Conservation (phyloP, 164 flowering plant genomes). For the Magnolia sinica region DNA sequence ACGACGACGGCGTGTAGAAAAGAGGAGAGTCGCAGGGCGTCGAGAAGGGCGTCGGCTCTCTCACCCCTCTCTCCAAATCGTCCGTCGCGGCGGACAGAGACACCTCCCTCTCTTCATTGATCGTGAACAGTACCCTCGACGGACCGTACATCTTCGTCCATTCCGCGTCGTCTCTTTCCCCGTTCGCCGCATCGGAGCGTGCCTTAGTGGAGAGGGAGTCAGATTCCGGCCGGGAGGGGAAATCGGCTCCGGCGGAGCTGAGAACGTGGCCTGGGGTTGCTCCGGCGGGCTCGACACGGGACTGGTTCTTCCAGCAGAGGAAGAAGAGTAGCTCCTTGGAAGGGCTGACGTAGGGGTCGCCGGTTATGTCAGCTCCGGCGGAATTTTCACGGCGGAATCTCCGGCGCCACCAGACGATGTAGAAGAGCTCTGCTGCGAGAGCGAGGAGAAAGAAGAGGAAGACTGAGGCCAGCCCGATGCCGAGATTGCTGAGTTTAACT, state of each 20-base stretch:
- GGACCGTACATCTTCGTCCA: conserved; percentile 30
- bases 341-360: conserved; percentile 4
- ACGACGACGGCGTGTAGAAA: conserved; percentile 45
- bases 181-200: not conserved
- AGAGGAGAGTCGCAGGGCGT: conserved; percentile 60
- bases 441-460: conserved; percentile 19
- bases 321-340: conserved; percentile 52
- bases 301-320: conserved; percentile 38
- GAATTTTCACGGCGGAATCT: conserved; percentile 18
- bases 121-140: conserved; percentile 45
- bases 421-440: conserved; percentile 25
- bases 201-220: not conserved
- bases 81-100: not conserved
- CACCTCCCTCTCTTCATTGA: conserved; percentile 46
- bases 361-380: not conserved
- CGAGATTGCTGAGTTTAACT: conserved; percentile 28
- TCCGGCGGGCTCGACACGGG: conserved; percentile 31
- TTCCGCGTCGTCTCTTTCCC: conserved; percentile 10
- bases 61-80: not conserved
- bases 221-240: not conserved
- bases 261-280: not conserved
- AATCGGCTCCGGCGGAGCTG: not conserved
- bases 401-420: conserved; percentile 35
- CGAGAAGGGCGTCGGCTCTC: conserved; percentile 35
- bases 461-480: conserved; percentile 16